Base-by-base conservation (phyloP, 257 asterid genomes). In the Solanum pinnatisectum region DNA sequence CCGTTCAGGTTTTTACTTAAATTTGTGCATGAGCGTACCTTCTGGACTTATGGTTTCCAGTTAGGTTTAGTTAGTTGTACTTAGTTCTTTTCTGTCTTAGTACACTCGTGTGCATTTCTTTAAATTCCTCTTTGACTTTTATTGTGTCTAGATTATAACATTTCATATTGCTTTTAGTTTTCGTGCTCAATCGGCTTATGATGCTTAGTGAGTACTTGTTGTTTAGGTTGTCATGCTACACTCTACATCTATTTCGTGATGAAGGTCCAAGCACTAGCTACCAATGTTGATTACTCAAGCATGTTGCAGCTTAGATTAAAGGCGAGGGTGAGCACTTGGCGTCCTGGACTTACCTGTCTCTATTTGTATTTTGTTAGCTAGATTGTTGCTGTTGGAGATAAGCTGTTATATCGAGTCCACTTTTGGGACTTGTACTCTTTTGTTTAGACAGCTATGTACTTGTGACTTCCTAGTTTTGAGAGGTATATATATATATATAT, bases 131-230 rank as follows among this genome's bases (percentile, higher is more conserved):
- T 52, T 52, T 52, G 63, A 52, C 63, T 6, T 18, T 18, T 52
- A 6, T 52, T 52, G 10, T 5, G 10, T 52, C 10, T 52, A 49
- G 23, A 52, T 52, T 52, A 10, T 18, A 16, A 16, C n/a, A 16
- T 52, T 52, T 52, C 63, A 52, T 16, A 52, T 52, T 52, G 23
- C 63, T 18, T 52, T 6, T 52, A 52, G 10, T 18, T 52, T 52
- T 52, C 1, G 0, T 2, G 10, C 4, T 52, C 0, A 52, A n/a
- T 52, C n/a, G 0, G 0, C 1, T 18, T 52, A 52, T 52, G 63
- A 52, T 52, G n/a, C 10, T n/a, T 52, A 52, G 4, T 2, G 10
- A 18, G 63, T 6, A 52, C n/a, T 52, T 52, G 23, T 52, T 52
- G 4, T 52, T 52, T 52, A 16, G 63, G n/a, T 52, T 5, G 9